Conservation (phyloP, 495 filamentous ascomycete genomes). For the Neurospora sp. region DNA sequence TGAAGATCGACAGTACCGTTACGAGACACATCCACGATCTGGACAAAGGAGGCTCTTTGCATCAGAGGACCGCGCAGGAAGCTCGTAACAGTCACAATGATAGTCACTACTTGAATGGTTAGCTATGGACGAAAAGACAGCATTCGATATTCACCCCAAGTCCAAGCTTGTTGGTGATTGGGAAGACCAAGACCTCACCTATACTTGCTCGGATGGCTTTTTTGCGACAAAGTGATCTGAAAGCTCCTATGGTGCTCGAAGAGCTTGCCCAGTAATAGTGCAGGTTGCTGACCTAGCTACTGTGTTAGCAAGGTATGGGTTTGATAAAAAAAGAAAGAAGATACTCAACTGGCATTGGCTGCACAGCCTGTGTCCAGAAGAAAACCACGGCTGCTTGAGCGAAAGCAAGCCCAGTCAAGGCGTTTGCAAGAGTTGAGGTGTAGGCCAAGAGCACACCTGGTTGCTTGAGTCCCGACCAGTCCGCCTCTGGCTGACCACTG, state of each 20-base stretch:
- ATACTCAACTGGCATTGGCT: background rate
- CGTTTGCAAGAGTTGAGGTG: background rate
- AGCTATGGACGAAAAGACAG: too few species aligned
- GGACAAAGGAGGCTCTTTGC: background rate
- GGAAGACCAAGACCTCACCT: background rate
- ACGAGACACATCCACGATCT: background rate
- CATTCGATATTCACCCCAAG: too few species aligned
- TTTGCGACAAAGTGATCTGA: background rate
- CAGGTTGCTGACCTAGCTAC: background rate
- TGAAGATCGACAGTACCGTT: background rate
- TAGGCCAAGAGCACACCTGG: background rate
- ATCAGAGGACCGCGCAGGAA: background rate
- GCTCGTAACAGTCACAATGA: background rate
- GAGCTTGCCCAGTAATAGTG: background rate
- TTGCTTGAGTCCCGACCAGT: background rate
- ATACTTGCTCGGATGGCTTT: background rate
- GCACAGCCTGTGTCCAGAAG: background rate
- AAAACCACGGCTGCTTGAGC: background rate
- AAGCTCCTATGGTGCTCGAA: background rate
- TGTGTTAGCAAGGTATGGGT: background rate
- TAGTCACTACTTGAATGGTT: too few species aligned
- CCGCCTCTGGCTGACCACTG: background rate
- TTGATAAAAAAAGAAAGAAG: background rate
- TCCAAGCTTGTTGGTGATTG: background rate
- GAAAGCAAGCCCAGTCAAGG: background rate